Evolutionary conservation across 2,329 filamentous ascomycete genomes (phyloP), one percentile per base, ranked within the genome.

Genomic region (Neurospora sp.): DNA sequence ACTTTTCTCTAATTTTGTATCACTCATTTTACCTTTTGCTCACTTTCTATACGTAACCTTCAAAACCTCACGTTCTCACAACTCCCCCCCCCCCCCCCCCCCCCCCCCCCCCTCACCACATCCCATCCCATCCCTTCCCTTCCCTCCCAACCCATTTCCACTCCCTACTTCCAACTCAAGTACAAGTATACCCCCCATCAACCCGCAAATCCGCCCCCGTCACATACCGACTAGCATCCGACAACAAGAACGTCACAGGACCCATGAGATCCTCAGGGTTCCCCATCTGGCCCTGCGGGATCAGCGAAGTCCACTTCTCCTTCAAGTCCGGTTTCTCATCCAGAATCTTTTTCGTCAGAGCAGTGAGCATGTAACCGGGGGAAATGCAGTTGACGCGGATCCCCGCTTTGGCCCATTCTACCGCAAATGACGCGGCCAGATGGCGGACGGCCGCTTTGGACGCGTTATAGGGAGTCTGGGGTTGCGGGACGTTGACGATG

Each of bases 351-450:
- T 93, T 89, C 58, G 93, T 97, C 91, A 97, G 82, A 71, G 93
- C 92, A 17, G 95, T 97, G 74, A 97, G 84, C 95, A 98, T 98
- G 82, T 98, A 98, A 66, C 96, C 95, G 0, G 95, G 95, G 38
- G 91, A 93, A 79, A 98, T 96, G 81, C 92, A 96, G 83, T 98
- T 98, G 75, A 98, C 95, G 42, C 95, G 89, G 78, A 98, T 97
- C 74, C 90, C 90, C 43, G 90, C 89, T 75, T 90, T 86, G 0
- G 95, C 93, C 95, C 96, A 98, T 81, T 98, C 96, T 68, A 97
- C 94, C 42, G 94, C 94, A 76, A 97, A 85, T 73, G 91, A 96
- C 43, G 92, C 87, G 13, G 93, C 93, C 72, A 98, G 82, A 81
- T 98, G 95, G 72, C 94, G 87, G 66, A 98, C 91, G 11, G 93